Base-by-base conservation (phyloP, 2,329 filamentous ascomycete species). In the Nothopassalora personata region DNA sequence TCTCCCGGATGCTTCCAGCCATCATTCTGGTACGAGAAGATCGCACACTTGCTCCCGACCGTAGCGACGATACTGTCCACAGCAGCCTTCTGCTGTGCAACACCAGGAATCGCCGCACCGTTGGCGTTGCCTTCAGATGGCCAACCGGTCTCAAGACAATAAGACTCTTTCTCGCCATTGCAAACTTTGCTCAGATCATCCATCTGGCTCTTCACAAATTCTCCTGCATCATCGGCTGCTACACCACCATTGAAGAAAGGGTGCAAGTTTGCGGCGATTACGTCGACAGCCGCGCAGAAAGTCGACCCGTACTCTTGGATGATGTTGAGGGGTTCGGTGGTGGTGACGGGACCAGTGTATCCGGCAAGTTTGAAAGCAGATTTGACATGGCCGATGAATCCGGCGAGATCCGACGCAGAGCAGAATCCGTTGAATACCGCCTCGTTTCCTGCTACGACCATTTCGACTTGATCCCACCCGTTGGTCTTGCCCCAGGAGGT, bases 101-200 rank as follows among this genome's bases (percentile, higher is more conserved):
- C 53, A 67, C 89, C 86, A 58, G 92, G 85, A 68, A 89, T 79
- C 59, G 91, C 91, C 19, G 72, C 72, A 61, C 90, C 90, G 77
- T 94, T 93, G 77, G 83, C 75, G 31, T 74, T 68, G 72, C 92
- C 92, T 7, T 73, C 66, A 56, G 79, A 86, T 65, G 93, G 93
- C 91, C 92, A 97, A 70, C 93, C 93, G 58, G 88, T 89, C 86
- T 97, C 93, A 67, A 95, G 81, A 78, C 93, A 90, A 80, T 90
- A 85, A 66, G 86, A 87, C 39, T 83, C 77, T 80, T 89, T 89
- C 72, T 61, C 57, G 43, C 82, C 83, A 45, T 80, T 73, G 84
- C 93, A 97, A 68, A 90, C 78, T 67, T 75, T 73, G 72, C 85
- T 77, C 63, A 96, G 86, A 65, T 89, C 80, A 50, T 84, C 78